Evolutionary conservation across 495 filamentous ascomycete species (phyloP).

Genomic region (Aspergillus ellipticus): DNA sequence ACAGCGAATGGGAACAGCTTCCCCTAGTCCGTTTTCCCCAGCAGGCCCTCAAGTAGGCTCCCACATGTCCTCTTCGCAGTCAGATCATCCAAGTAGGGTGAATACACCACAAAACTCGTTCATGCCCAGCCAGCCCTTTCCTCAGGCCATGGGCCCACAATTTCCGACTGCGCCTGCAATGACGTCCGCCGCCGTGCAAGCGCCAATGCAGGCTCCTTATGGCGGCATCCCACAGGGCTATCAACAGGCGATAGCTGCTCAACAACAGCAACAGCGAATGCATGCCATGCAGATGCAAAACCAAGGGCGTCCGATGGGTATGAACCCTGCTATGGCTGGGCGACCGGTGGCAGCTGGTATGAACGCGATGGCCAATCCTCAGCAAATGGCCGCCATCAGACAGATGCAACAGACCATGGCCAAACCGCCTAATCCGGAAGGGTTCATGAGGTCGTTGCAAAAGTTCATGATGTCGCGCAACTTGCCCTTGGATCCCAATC

Average conservation of each 20-base stretch:
- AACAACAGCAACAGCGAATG: conserved; percentile 50
- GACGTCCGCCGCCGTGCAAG: conserved; percentile 30
- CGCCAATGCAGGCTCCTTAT: conserved; percentile 39
- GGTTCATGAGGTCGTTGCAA: conserved; percentile 71
- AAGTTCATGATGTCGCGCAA: conserved; percentile 68
- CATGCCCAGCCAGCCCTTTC: conserved; percentile 54
- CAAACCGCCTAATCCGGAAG: conserved; percentile 55
- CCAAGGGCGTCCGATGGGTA: conserved; percentile 63
- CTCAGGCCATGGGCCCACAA: conserved; percentile 55
- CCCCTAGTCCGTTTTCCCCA: conserved; percentile 87
- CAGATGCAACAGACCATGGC: conserved; percentile 63
- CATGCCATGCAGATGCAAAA: conserved; percentile 56
- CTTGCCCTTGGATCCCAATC: conserved; percentile 65
- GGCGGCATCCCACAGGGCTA: conserved; percentile 48
- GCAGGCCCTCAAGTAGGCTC: conserved; percentile 68
- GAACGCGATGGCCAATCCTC: conserved; percentile 44
- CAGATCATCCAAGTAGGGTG: conserved; percentile 69
- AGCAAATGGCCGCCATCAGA: conserved; percentile 46
- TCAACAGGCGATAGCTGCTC: conserved; percentile 46
- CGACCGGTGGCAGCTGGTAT: conserved; percentile 38
- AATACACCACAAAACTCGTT: conserved; percentile 72
- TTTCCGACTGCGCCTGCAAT: conserved; percentile 47
- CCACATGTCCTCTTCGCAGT: conserved; percentile 74
- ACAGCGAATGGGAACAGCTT: conserved; percentile 82
- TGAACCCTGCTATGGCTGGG: conserved; percentile 45